Evolutionary conservation across 805 yeast species (phyloP), one percentile per base, ranked within the genome.

Genomic region (Metschnikowia matae): DNA sequence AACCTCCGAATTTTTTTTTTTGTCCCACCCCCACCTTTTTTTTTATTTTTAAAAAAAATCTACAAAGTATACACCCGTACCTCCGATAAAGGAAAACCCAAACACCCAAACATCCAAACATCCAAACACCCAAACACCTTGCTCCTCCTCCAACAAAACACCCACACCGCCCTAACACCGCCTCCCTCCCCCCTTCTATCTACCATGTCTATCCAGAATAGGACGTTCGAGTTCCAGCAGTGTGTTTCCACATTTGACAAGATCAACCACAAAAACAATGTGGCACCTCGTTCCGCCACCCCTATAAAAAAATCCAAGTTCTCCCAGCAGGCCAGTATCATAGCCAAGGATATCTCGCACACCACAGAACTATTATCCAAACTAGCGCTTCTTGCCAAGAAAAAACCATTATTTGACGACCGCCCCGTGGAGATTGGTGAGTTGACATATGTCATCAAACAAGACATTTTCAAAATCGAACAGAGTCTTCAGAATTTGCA

Each of bases 371-470:
- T 90, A 58, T 73, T 94, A 49, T 82, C 86, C 36, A 84, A 89
- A 60, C 74, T 94, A 48, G 96, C 98, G 2, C 73, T 78, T 56
- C 69, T 94, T 56, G 97, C 99, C 3, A 89, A 87, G 66, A 77
- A 90, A 59, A 91, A 90, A 64, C 96, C 97, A 17, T 69, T 92
- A 63, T 89, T 94, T 57, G 96, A 91, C 62, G 99, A 94, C 68
- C 84, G 87, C 57, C 97, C 98, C 0, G 84, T 89, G 14, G 98
- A 94, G 63, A 89, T 94, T 55, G 88, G 91, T 18, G 97, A 94
- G 66, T 74, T 94, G 55, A 91, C 99, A 0, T 87, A 84, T 58
- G 85, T 90, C 39, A 84, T 86, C 53, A 87, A 86, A 55, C 97
- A 94, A 66, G 96, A 87, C 61, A 83, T 94, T 46, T 84, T 90